These are phyloP conservation scores for Cutaneotrichosporon cutaneum DNA, from an alignment of 1,284 basidiomycete species.

Conservation along the genomic window DNA sequence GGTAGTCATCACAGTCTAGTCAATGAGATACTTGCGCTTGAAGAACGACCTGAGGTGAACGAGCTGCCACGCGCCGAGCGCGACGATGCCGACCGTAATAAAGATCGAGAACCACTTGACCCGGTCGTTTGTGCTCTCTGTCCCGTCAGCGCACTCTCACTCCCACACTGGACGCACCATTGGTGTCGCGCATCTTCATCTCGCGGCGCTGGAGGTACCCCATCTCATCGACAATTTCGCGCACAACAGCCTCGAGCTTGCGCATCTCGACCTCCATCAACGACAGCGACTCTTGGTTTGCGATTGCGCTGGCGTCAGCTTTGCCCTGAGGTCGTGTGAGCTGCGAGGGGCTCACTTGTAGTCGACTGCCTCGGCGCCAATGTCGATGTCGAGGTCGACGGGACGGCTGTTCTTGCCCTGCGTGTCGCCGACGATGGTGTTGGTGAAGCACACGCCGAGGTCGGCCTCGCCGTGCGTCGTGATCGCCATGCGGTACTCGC, in stretches of 20 bases:
- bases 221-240: slow-evolving; percentile 93
- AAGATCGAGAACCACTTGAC: slow-evolving; percentile 93
- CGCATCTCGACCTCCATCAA: slow-evolving; percentile 97
- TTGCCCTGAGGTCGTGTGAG: background rate
- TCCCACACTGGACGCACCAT: slow-evolving; percentile 62
- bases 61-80: slow-evolving; percentile 88
- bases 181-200: slow-evolving; percentile 84
- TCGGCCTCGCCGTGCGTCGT: slow-evolving; percentile 93
- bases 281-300: slow-evolving; percentile 95
- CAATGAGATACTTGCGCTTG: slow-evolving; percentile 96
- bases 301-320: slow-evolving; percentile 71
- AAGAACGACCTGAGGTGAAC: slow-evolving; percentile 91
- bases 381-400: slow-evolving; percentile 93
- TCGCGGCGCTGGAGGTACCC: slow-evolving; percentile 88
- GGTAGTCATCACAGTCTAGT: slow-evolving; percentile 9
- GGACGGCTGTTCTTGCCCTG: slow-evolving; percentile 60
- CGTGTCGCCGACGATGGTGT: slow-evolving; percentile 62
- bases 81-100: slow-evolving; percentile 73
- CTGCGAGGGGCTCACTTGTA: slow-evolving; percentile 82
- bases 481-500: slow-evolving; percentile 88
- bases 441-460: slow-evolving; percentile 91
- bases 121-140: slow-evolving; percentile 86
- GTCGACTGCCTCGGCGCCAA: slow-evolving; percentile 96
- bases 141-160: background rate
- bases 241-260: slow-evolving; percentile 89